phyloP scores from a whole-genome alignment of 257 asterid genomes.

The Fraxinus anomala region DNA sequence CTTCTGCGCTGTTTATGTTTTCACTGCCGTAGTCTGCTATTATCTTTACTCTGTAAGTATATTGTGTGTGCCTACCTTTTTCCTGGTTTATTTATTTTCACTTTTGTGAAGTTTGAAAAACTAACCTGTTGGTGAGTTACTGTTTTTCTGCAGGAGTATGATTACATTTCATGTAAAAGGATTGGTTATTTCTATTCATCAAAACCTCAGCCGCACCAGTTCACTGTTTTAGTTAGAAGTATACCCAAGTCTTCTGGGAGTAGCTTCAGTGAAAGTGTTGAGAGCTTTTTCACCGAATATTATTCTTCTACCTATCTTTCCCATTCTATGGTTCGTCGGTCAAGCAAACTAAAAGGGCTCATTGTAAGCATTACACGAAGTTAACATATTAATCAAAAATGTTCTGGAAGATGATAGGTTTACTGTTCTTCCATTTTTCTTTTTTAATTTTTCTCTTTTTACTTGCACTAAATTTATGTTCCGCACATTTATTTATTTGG shows the following conservation, averaged over 20 bases:
- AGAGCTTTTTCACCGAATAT: slow-evolving; percentile 68
- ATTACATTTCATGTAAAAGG: slow-evolving; percentile 70
- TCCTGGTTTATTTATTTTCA: slow-evolving; percentile 14
- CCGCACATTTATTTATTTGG: slow-evolving; percentile 10
- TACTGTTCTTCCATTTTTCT: slow-evolving; percentile 5
- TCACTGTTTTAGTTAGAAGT: slow-evolving; percentile 88
- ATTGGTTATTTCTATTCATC: slow-evolving; percentile 69
- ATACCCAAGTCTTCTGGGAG: slow-evolving; percentile 68
- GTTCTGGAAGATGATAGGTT: slow-evolving; percentile 23
- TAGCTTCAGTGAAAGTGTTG: slow-evolving; percentile 73
- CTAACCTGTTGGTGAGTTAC: slow-evolving; percentile 20
- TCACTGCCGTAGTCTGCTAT: slow-evolving; percentile 95
- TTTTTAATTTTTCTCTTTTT: slow-evolving; percentile 4
- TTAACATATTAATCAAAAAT: slow-evolving; percentile 21
- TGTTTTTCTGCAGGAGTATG: slow-evolving; percentile 74
- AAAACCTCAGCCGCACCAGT: slow-evolving; percentile 73
- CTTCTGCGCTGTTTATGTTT: slow-evolving; percentile 76
- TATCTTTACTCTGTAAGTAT: slow-evolving; percentile 88
- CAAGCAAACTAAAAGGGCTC: slow-evolving; percentile 71
- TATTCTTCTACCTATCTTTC: slow-evolving; percentile 92
- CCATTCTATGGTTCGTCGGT: slow-evolving; percentile 73
- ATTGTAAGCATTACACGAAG: slow-evolving; percentile 57
- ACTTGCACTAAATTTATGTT: neutral
- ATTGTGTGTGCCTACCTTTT: slow-evolving; percentile 19
- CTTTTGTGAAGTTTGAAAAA: slow-evolving; percentile 10